These are phyloP conservation scores for Trametes polyzona DNA, from an alignment of 1,284 basidiomycete genomes.

Conservation along the genomic window DNA sequence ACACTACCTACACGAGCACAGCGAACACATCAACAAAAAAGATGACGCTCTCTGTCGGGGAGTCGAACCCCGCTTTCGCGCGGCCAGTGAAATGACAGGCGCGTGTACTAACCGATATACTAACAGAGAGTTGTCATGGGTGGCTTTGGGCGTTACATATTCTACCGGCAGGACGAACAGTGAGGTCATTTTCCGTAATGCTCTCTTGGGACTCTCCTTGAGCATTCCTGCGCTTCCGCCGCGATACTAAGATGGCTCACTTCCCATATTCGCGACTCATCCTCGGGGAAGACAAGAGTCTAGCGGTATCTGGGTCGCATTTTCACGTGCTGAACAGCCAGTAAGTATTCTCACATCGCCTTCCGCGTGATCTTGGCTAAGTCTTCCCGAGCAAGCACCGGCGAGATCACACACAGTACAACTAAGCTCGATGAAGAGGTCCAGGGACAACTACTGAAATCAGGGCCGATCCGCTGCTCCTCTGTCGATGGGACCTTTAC, in stretches of 20 bases:
- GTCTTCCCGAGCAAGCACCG: constrained; percentile 48
- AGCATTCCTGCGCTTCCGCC: background rate
- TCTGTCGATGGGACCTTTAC: constrained; percentile 51
- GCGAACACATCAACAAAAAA: background rate
- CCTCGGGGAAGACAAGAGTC: constrained; percentile 3
- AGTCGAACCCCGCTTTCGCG: constrained; percentile 50
- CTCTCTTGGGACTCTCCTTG: background rate
- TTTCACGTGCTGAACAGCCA: constrained; percentile 16
- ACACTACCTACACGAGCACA: too few relatives aligned
- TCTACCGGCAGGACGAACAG: background rate
- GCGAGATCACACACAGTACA: constrained; percentile 54
- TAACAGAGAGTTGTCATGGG: constrained; percentile 16
- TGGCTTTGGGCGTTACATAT: background rate
- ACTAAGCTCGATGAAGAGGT: constrained; percentile 37
- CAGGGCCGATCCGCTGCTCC: constrained; percentile 65
- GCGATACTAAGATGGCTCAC: constrained; percentile 6
- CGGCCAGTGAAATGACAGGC: constrained; percentile 27
- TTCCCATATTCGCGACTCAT: constrained; percentile 19
- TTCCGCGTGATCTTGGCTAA: background rate
- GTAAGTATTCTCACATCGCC: constrained; percentile 7
- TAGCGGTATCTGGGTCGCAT: constrained; percentile 17
- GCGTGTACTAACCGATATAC: constrained; percentile 30
- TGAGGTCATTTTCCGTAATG: background rate
- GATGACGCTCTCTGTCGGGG: constrained; percentile 42
- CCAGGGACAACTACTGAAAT: constrained; percentile 43